Evolutionary conservation across 768 basidiomycete genomes (phyloP), one percentile per base, ranked within the genome.

Genomic region (Inosperma sp.): DNA sequence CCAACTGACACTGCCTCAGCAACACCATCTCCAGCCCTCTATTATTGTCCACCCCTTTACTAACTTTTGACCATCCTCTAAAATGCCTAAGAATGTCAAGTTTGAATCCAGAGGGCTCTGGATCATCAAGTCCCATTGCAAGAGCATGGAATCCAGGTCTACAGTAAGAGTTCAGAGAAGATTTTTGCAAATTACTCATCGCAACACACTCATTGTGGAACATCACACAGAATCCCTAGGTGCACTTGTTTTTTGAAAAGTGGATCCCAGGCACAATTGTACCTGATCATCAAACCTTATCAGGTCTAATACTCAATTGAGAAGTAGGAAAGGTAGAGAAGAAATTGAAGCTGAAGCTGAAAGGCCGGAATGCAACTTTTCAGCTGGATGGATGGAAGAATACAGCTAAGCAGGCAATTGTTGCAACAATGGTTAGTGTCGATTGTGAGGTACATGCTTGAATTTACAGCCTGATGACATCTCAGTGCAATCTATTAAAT

Each of bases 341-440:
- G 30, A 33, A 25, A 13, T 39, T 56, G n/a, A 27, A 10, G 8
- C n/a, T 16, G 5, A 53, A 49, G 29, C 31, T 52, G 17, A 12
- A 36, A 2, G 63, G 57, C 16, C 48, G 56, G 22, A 23, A 55
- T 16, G 65, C 54, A 5, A 66, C 61, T 3, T 61, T 63, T 7
- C 56, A 60, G 30, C 62, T 61, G 23, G 65, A 69, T 49, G 63
- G 68, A 5, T 68, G 63, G 63, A 68, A 63, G 49, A 66, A 66
- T 49, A 48, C 62, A n/a, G 53, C 60, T 7, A 63, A 62, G 33
- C 54, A 52, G 7, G 48, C 60, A 3, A 31, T 68, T 23, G 52
- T 65, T 25, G 55, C 60, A 1, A 57, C 63, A 3, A 53, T 61
- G 56, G 51, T 68, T 30, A 65, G 37, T 22, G 62, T 65, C 3